Evolutionary conservation across 352 stramenopile genomes (phyloP).

Genomic region (Plasmopara muralis): DNA sequence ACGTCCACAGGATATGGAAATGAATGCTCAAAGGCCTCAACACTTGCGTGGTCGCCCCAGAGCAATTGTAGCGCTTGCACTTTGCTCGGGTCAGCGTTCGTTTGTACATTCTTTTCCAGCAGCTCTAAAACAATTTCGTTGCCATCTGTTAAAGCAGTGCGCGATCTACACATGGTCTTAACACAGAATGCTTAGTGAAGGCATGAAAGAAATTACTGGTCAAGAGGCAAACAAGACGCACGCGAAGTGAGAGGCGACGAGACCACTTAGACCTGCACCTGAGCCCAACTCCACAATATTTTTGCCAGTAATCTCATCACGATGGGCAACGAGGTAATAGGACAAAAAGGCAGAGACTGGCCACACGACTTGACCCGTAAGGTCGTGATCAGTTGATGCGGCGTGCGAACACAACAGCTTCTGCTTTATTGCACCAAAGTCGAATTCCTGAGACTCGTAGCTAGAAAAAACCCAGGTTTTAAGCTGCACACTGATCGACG

Average conservation of each 20-base stretch:
- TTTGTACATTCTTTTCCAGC: slow-evolving; percentile 35
- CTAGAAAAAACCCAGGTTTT: slow-evolving; percentile 11
- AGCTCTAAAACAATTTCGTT: slow-evolving; percentile 67
- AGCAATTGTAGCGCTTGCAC: slow-evolving; percentile 35
- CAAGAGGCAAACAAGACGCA: slow-evolving; percentile 17
- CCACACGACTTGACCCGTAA: slow-evolving; percentile 76
- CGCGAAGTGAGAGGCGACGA: slow-evolving; percentile 56
- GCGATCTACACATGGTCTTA: slow-evolving; percentile 16
- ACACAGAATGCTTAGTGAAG: too few species aligned
- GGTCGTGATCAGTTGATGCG: slow-evolving; percentile 63
- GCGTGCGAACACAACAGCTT: slow-evolving; percentile 41
- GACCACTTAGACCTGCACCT: slow-evolving; percentile 46
- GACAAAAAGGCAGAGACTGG: slow-evolving; percentile 56
- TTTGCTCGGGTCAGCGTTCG: slow-evolving; percentile 26
- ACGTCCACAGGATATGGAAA: slow-evolving; percentile 48
- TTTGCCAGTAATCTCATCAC: slow-evolving; percentile 32
- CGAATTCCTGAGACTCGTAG: slow-evolving; percentile 43
- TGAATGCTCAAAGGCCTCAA: slow-evolving; percentile 32
- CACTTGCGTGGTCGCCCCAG: slow-evolving; percentile 44
- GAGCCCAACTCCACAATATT: slow-evolving; percentile 48
- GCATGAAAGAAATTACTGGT: not conserved
- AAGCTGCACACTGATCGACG: too few species aligned
- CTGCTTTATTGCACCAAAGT: slow-evolving; percentile 42
- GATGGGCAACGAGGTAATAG: slow-evolving; percentile 35
- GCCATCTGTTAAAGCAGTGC: slow-evolving; percentile 57